A percentile compares a stretch with the other conserved stretches of the same genome.
phyloP scores from a whole-genome alignment of 2,329 filamentous ascomycete genomes.

The Rachicladosporium sp. region DNA sequence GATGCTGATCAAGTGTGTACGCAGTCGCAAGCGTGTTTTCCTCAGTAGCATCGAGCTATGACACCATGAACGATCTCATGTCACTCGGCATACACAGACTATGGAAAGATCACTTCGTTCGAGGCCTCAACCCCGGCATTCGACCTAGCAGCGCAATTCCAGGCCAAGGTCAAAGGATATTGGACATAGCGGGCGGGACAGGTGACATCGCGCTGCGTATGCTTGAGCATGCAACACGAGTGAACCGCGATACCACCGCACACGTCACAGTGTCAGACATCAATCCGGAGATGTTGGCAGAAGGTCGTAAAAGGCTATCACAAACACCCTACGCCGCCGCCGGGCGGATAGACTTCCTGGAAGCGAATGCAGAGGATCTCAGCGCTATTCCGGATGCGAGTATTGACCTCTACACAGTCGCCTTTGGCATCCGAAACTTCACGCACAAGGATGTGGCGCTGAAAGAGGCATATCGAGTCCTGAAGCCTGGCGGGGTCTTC shows the following conservation, averaged over 20 bases:
- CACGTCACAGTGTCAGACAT: conserved; percentile 90
- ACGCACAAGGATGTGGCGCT: conserved; percentile 78
- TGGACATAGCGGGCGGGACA: conserved; percentile 93
- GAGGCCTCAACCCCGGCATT: conserved; percentile 71
- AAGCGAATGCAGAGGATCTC: conserved; percentile 80
- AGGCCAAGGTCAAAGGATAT: conserved; percentile 56
- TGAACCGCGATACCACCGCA: conserved; percentile 69
- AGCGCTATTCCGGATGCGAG: conserved; percentile 51
- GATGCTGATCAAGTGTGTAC: conserved; percentile 12
- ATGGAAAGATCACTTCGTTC: conserved; percentile 96
- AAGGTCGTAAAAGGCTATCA: conserved; percentile 68
- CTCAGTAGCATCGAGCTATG: conserved; percentile 87
- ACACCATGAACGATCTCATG: conserved; percentile 99
- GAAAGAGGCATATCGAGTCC: conserved; percentile 69
- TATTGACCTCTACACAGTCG: conserved; percentile 94
- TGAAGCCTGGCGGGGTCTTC: conserved; percentile 91
- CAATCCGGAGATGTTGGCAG: conserved; percentile 85
- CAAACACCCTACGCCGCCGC: conserved; percentile 46
- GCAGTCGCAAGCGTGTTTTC: conserved; percentile 81
- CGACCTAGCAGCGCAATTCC: conserved; percentile 33
- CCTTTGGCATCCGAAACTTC: conserved; percentile 96
- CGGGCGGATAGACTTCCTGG: conserved; percentile 56
- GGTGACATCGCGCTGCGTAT: conserved; percentile 97
- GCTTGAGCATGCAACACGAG: conserved; percentile 70
- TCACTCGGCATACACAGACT: conserved; percentile 91